Conservation (phyloP, 2,329 filamentous ascomycete genomes). For the Cordyceps farinosa region DNA sequence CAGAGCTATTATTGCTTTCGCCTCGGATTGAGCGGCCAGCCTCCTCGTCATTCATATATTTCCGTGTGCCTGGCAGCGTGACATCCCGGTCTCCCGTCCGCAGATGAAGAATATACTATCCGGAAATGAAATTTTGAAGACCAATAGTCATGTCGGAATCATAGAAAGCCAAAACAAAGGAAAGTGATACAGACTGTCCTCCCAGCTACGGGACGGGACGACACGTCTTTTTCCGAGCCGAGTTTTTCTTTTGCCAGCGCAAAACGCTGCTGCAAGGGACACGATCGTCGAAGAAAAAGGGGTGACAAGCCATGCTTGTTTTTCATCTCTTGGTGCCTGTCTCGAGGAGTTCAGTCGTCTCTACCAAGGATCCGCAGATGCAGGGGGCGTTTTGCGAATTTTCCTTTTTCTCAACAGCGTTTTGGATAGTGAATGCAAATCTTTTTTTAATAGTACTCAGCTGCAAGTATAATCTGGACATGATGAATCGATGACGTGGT, state of each 20-base stretch:
- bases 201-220: not conserved
- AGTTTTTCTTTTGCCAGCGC: not conserved
- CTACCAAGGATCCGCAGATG: not conserved
- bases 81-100: not conserved
- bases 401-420: too few relatives aligned
- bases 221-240: not conserved
- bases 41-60: not conserved
- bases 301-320: too few relatives aligned
- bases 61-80: not conserved
- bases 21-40: not conserved
- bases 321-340: not conserved
- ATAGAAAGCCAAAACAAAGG: not conserved
- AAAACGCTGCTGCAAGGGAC: not conserved
- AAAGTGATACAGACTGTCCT: not conserved
- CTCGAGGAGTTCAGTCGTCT: not conserved
- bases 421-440: too few relatives aligned
- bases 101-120: too few relatives aligned
- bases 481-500: too few relatives aligned
- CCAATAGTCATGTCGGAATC: too few relatives aligned
- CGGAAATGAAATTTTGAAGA: too few relatives aligned
- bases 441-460: too few relatives aligned
- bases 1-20: not conserved
- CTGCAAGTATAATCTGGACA: too few relatives aligned
- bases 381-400: not conserved
- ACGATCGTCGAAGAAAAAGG: not conserved